phyloP scores from a whole-genome alignment of 2,329 filamentous ascomycete species.

The Pseudogymnoascus sp. region DNA sequence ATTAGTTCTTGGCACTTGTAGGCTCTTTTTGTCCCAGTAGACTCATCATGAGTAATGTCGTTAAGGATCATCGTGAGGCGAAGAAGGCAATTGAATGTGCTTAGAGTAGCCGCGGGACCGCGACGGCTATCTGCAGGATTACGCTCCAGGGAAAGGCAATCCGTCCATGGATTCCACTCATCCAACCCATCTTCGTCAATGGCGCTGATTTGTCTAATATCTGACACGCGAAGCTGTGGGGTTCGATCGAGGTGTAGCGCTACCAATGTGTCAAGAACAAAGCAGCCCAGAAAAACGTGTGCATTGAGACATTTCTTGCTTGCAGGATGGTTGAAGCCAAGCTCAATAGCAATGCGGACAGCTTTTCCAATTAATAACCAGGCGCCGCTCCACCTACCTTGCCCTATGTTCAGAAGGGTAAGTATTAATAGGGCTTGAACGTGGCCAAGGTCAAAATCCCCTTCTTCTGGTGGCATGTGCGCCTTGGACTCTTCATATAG shows the following conservation, averaged over 20 bases:
- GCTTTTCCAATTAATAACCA: conserved; percentile 59
- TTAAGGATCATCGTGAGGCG: conserved; percentile 25
- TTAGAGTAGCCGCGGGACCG: conserved; percentile 26
- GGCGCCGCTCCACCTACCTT: conserved; percentile 46
- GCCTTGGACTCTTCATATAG: conserved; percentile 44
- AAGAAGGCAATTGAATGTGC: conserved; percentile 28
- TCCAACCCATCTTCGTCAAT: conserved; percentile 60
- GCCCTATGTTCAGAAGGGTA: conserved; percentile 54
- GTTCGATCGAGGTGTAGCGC: conserved; percentile 42
- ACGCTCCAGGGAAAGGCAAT: conserved; percentile 35
- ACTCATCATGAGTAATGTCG: conserved; percentile 19
- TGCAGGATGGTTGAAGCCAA: conserved; percentile 31
- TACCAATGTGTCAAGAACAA: conserved; percentile 52
- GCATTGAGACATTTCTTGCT: conserved; percentile 27
- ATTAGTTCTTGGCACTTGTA: conserved; percentile 13
- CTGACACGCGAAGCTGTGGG: conserved; percentile 41
- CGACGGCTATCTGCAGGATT: conserved; percentile 18
- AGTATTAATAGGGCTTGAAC: conserved; percentile 51
- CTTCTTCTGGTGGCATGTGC: conserved; percentile 42
- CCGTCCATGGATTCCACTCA: conserved; percentile 66
- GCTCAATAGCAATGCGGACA: conserved; percentile 42
- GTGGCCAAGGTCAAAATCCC: conserved; percentile 41
- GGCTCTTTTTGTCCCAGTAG: conserved; percentile 8
- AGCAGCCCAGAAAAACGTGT: conserved; percentile 48
- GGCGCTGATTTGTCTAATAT: conserved; percentile 36